Conservation (phyloP, 176 grass and related monocot species). For the Saccharum officinarum region DNA sequence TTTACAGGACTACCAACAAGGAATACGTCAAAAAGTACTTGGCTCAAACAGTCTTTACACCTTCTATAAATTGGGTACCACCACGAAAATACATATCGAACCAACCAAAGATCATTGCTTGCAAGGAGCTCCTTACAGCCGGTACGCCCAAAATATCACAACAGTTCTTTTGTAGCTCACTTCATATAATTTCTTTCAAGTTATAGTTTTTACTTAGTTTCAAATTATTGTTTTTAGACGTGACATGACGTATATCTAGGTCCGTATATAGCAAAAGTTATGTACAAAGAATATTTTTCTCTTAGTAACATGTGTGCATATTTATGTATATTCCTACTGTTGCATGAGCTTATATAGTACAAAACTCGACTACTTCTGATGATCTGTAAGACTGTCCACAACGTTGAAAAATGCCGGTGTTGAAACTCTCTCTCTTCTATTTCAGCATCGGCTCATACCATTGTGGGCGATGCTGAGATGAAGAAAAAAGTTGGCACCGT, state of each 20-base stretch:
- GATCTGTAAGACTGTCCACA: too few species aligned
- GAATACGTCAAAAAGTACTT: background rate
- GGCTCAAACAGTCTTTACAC: background rate
- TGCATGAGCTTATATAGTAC: background rate
- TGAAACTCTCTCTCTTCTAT: too few species aligned
- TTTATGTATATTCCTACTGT: background rate
- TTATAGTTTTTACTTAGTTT: background rate
- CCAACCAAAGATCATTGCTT: background rate
- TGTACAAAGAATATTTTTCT: background rate
- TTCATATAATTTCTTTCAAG: background rate
- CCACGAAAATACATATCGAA: too few species aligned
- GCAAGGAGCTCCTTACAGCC: background rate
- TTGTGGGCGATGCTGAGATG: too few species aligned
- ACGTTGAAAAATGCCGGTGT: too few species aligned
- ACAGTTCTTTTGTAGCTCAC: background rate
- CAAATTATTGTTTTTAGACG: background rate
- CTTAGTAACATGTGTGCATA: background rate
- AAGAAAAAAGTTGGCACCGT: too few species aligned
- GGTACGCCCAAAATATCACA: background rate
- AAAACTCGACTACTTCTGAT: background rate
- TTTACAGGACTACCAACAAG: background rate
- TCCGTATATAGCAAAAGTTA: background rate
- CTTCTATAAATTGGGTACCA: constrained; percentile 12
- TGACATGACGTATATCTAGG: background rate
- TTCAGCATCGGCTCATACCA: too few species aligned